These are phyloP conservation scores for Globisporangium okanoganense DNA, from an alignment of 352 stramenopile species.

Conservation along the genomic window DNA sequence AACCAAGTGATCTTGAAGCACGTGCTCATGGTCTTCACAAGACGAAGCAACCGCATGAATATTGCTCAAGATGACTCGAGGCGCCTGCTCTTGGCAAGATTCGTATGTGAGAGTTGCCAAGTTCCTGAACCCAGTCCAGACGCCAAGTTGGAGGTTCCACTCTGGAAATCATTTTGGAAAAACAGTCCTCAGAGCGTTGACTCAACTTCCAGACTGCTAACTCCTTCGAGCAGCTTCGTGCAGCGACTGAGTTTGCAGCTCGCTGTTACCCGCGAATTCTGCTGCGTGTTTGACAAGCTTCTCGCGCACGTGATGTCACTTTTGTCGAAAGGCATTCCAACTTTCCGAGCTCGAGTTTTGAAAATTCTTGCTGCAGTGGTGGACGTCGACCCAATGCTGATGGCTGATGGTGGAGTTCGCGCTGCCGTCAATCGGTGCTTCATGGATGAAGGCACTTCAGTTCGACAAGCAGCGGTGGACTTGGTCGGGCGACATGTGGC, in stretches of 20 bases:
- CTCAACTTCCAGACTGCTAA: slow-evolving; percentile 38
- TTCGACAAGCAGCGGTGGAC: slow-evolving; percentile 80
- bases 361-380: slow-evolving; percentile 74
- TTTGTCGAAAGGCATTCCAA: slow-evolving; percentile 66
- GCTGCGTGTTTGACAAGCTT: slow-evolving; percentile 58
- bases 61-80: slow-evolving; percentile 40
- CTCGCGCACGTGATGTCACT: slow-evolving; percentile 73
- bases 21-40: slow-evolving; percentile 56
- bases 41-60: slow-evolving; percentile 23
- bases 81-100: slow-evolving; percentile 53
- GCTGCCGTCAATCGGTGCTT: slow-evolving; percentile 63
- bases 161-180: slow-evolving; percentile 58
- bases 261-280: slow-evolving; percentile 57
- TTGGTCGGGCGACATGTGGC: slow-evolving; percentile 81
- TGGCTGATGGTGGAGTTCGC: slow-evolving; percentile 60
- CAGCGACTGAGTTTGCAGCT: slow-evolving; percentile 45
- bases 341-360: slow-evolving; percentile 71
- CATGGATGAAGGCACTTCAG: slow-evolving; percentile 70
- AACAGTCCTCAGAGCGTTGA: slow-evolving; percentile 24
- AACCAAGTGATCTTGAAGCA: slow-evolving; percentile 47
- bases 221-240: slow-evolving; percentile 39
- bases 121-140: neutral
- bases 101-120: slow-evolving; percentile 30
- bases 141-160: slow-evolving; percentile 15
- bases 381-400: slow-evolving; percentile 81